Conservation (phyloP, 257 asterid species). For the Solanum raphanifolium region DNA sequence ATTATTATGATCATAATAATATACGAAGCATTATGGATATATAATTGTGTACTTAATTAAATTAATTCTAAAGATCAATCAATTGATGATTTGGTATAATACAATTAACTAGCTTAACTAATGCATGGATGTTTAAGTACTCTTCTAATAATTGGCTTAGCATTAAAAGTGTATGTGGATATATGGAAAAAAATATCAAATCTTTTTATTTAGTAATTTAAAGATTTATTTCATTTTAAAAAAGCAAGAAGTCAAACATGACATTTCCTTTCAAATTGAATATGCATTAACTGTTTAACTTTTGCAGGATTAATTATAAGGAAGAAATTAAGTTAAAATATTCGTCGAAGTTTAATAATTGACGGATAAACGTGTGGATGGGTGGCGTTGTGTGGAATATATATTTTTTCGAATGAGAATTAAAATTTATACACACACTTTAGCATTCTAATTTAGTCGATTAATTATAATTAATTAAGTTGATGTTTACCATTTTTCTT, state of each 20-base stretch:
- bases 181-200: not conserved
- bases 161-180: not conserved
- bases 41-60: not conserved
- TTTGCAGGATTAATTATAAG: not conserved
- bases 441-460: not conserved
- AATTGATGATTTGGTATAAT: not conserved
- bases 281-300: not conserved
- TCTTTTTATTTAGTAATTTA: not conserved
- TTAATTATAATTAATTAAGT: not conserved
- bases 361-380: not conserved
- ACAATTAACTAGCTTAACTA: not conserved
- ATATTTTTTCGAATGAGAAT: not conserved
- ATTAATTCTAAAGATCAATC: not conserved
- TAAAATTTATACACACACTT: not conserved
- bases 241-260: not conserved
- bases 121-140: not conserved
- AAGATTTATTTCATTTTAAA: not conserved
- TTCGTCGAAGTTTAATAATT: not conserved
- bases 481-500: not conserved
- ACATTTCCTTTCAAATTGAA: not conserved
- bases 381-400: not conserved
- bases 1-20: not conserved
- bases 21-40: not conserved
- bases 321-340: not conserved
- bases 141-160: not conserved